Evolutionary conservation across 2,329 filamentous ascomycete genomes (phyloP).

Genomic region (Leptographium wingfieldii): DNA sequence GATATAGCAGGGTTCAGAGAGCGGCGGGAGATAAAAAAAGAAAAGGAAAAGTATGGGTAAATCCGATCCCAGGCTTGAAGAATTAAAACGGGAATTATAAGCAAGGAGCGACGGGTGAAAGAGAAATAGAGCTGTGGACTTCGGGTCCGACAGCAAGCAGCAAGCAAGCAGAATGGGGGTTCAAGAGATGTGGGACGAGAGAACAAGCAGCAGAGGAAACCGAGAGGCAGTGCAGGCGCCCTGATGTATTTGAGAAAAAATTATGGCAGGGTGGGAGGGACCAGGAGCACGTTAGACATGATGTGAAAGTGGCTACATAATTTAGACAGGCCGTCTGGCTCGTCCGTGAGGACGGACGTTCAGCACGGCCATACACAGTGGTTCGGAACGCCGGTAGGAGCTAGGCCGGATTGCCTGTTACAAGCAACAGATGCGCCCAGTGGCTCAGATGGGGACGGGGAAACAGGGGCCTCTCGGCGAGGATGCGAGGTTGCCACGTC

Average conservation of each 20-base stretch:
- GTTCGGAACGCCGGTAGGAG: conserved; percentile 39
- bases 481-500: neutral
- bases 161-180: neutral
- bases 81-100: neutral
- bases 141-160: neutral
- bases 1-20: conserved; percentile 19
- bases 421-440: conserved; percentile 24
- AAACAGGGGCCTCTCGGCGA: neutral
- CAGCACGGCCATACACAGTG: conserved; percentile 25
- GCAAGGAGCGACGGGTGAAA: neutral
- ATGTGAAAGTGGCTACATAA: neutral
- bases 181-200: conserved; percentile 27
- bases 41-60: neutral
- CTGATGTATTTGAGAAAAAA: neutral
- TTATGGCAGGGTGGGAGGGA: neutral
- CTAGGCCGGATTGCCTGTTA: conserved; percentile 37
- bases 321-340: neutral
- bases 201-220: conserved; percentile 24
- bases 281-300: neutral
- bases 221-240: conserved; percentile 24
- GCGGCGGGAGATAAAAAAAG: neutral
- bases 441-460: conserved; percentile 12
- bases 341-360: conserved; percentile 1
- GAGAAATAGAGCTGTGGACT: neutral
- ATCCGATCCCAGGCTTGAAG: neutral